Conservation (phyloP, 306 rosid genomes). For the Dalbergia oliveri region DNA sequence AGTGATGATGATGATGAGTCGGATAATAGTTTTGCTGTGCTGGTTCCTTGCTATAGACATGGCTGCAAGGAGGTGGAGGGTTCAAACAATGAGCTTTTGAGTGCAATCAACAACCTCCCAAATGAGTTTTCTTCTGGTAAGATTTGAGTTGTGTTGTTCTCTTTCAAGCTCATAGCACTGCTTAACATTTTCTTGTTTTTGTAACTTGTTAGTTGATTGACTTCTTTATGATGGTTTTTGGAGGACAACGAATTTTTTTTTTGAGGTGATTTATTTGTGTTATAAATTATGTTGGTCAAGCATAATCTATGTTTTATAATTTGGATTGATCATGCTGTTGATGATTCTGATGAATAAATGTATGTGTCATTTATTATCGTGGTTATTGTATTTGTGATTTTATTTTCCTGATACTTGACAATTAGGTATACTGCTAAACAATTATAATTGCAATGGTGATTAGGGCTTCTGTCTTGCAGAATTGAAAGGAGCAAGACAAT, state of each 20-base stretch:
- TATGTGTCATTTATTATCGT: constrained; percentile 37
- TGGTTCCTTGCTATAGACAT: constrained; percentile 86
- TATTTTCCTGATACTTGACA: constrained; percentile 2
- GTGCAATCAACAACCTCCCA: constrained; percentile 77
- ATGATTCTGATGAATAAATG: constrained; percentile 41
- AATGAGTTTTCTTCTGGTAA: constrained; percentile 78
- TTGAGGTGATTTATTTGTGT: constrained; percentile 39
- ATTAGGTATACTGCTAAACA: constrained; percentile 10
- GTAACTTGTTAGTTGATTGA: constrained; percentile 17
- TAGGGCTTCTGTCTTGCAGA: constrained; percentile 7
- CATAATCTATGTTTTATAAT: background rate
- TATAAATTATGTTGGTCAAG: background rate
- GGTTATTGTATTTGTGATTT: constrained; percentile 11
- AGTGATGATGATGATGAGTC: constrained; percentile 59
- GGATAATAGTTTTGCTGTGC: constrained; percentile 79
- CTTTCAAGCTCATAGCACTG: constrained; percentile 26
- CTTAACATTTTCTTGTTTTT: background rate
- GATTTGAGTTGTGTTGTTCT: constrained; percentile 28
- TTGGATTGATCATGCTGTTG: constrained; percentile 41
- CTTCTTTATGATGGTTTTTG: constrained; percentile 31
- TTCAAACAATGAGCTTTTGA: constrained; percentile 69
- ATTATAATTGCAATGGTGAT: constrained; percentile 27
- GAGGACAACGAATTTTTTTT: constrained; percentile 27
- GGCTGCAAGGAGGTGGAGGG: constrained; percentile 74
- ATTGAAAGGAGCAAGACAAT: constrained; percentile 35